Conservation (phyloP, 163 green algal species). For the Prototheca stagnorum region DNA sequence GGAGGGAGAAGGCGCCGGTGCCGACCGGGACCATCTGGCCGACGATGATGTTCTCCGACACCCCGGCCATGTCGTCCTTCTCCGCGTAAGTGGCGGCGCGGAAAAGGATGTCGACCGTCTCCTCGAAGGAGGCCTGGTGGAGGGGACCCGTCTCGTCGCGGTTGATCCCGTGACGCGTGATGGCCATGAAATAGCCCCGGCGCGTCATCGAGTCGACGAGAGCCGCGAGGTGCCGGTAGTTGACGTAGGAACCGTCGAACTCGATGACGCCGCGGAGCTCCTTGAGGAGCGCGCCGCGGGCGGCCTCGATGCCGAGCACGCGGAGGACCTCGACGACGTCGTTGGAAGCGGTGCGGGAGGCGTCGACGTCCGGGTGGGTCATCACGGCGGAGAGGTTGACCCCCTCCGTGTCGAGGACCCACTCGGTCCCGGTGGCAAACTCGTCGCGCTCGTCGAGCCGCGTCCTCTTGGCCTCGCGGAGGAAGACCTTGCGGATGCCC, state of each 20-base stretch:
- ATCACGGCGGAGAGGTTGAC: slow-evolving; percentile 82
- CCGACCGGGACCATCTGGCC: slow-evolving; percentile 81
- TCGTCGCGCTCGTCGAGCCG: slow-evolving; percentile 27
- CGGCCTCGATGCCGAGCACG: slow-evolving; percentile 92
- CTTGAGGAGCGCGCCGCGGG: slow-evolving; percentile 61
- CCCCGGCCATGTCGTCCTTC: slow-evolving; percentile 71
- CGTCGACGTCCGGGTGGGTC: slow-evolving; percentile 68
- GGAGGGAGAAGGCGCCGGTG: slow-evolving; percentile 82
- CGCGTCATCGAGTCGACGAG: slow-evolving; percentile 90
- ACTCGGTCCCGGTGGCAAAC: slow-evolving; percentile 45
- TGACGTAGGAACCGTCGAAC: slow-evolving; percentile 97
- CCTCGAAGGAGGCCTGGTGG: slow-evolving; percentile 87
- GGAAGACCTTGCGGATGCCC: slow-evolving; percentile 80
- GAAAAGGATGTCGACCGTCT: slow-evolving; percentile 97
- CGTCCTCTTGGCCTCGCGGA: slow-evolving; percentile 68
- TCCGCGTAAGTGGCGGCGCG: slow-evolving; percentile 78
- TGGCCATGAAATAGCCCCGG: slow-evolving; percentile 90
- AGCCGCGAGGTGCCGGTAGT: slow-evolving; percentile 80
- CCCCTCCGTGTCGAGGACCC: slow-evolving; percentile 90
- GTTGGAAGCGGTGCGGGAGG: slow-evolving; percentile 72
- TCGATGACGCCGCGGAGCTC: slow-evolving; percentile 93
- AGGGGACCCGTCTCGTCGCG: slow-evolving; percentile 82
- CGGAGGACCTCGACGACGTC: slow-evolving; percentile 83
- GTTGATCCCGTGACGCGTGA: slow-evolving; percentile 99
- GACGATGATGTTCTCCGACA: slow-evolving; percentile 96